Percentiles rank a stretch among this genome's conserved stretches.
phyloP scores from a whole-genome alignment of 106 monocot species.

The Dioscorea zingiberensis region DNA sequence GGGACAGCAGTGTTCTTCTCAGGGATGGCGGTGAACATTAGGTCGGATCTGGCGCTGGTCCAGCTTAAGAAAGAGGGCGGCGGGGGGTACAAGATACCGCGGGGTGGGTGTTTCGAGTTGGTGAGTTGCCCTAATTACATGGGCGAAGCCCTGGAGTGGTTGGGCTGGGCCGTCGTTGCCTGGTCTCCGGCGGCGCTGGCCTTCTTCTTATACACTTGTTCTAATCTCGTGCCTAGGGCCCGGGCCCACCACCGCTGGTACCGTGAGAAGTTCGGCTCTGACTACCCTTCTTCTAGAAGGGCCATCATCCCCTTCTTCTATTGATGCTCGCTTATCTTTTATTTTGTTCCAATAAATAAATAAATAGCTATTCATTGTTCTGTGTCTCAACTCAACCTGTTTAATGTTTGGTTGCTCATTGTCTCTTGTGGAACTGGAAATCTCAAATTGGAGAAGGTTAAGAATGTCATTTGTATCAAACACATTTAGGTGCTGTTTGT shows the following conservation, averaged over 20 bases:
- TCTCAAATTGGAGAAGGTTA: no score
- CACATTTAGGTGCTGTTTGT: no score
- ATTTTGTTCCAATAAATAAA: no score
- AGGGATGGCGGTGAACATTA: slow-evolving; percentile 81
- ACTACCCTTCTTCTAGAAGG: slow-evolving; percentile 51
- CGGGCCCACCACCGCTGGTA: slow-evolving; percentile 59
- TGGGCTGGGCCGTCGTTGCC: slow-evolving; percentile 67
- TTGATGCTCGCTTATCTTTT: not conserved
- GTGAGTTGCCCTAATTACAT: slow-evolving; percentile 85
- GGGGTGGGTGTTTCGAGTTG: slow-evolving; percentile 78
- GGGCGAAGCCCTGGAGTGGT: slow-evolving; percentile 87
- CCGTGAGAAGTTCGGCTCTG: slow-evolving; percentile 53
- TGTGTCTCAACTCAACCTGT: no score
- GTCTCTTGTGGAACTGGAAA: no score
- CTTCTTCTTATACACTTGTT: slow-evolving; percentile 74
- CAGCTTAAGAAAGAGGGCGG: slow-evolving; percentile 45
- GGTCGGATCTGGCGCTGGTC: slow-evolving; percentile 55
- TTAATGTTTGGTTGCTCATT: no score
- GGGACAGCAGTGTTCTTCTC: slow-evolving; percentile 47
- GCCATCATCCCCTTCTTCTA: slow-evolving; percentile 60
- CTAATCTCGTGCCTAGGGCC: slow-evolving; percentile 80
- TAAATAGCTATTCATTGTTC: no score
- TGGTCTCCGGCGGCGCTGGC: slow-evolving; percentile 64
- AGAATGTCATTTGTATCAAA: no score
- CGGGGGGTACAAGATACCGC: slow-evolving; percentile 61